These are phyloP conservation scores for Drechslerella stenobrocha DNA, from an alignment of 2,329 filamentous ascomycete genomes.

Conservation along the genomic window DNA sequence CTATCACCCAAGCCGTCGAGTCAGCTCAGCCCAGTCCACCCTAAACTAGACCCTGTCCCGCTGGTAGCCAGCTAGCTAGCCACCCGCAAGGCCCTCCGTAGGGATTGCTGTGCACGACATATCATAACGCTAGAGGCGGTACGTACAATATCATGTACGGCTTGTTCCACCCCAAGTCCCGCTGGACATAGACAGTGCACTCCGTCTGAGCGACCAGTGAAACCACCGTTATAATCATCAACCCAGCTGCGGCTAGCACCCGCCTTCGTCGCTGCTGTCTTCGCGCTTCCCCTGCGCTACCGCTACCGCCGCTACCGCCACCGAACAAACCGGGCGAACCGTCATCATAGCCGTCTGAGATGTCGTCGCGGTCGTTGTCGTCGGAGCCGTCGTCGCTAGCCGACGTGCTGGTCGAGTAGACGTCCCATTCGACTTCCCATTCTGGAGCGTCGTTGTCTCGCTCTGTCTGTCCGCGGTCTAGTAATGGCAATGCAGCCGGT, in stretches of 20 bases:
- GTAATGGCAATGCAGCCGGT: no score
- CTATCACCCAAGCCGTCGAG: no score
- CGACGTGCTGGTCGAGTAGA: conserved; percentile 29
- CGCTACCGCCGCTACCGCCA: not conserved
- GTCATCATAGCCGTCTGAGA: conserved; percentile 7
- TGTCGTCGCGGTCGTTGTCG: not conserved
- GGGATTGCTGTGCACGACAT: no score
- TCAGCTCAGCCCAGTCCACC: no score
- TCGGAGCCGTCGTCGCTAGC: conserved; percentile 24
- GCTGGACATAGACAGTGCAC: conserved; percentile 36
- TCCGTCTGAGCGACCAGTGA: conserved; percentile 32
- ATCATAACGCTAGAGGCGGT: not conserved
- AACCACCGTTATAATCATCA: conserved; percentile 30
- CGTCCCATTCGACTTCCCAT: conserved; percentile 47
- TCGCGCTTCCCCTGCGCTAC: not conserved
- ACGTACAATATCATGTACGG: conserved; percentile 41
- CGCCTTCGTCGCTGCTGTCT: conserved; percentile 12
- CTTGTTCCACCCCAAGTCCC: conserved; percentile 39
- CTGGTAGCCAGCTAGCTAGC: no score
- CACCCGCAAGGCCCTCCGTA: no score
- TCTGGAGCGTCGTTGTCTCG: not conserved
- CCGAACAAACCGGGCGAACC: not conserved
- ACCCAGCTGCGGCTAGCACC: conserved; percentile 22
- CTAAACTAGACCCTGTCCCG: no score
- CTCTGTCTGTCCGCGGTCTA: no score